These are phyloP conservation scores for Juglanconis sp. DNA, from an alignment of 2,329 filamentous ascomycete species.

Conservation along the genomic window DNA sequence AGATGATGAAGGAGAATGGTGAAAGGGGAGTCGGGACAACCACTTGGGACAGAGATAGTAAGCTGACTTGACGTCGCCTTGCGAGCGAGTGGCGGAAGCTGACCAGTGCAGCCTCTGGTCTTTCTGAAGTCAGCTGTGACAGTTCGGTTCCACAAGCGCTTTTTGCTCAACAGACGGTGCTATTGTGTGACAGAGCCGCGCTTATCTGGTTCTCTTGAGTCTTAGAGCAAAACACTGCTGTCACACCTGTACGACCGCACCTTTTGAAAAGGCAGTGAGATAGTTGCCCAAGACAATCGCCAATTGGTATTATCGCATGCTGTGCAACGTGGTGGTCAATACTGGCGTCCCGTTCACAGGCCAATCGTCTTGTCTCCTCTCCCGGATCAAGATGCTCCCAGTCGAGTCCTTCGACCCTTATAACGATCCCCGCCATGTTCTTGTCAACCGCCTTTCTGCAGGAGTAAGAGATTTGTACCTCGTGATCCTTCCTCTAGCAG, in stretches of 20 bases:
- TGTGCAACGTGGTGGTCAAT: background rate
- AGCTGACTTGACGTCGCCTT: background rate
- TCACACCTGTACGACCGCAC: background rate
- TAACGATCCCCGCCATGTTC: background rate
- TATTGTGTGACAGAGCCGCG: slow-evolving; percentile 9
- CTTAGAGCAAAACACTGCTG: background rate
- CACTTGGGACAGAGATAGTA: background rate
- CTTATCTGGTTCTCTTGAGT: background rate
- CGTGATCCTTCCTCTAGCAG: no score
- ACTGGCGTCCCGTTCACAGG: background rate
- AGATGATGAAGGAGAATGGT: background rate
- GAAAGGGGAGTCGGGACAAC: background rate
- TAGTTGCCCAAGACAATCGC: background rate
- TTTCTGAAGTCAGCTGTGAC: background rate
- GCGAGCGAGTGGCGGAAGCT: background rate
- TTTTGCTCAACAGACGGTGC: background rate
- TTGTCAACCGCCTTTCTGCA: background rate
- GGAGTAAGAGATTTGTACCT: no score
- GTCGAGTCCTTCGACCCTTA: background rate
- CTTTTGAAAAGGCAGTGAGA: background rate
- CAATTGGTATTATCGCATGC: background rate
- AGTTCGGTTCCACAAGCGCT: background rate
- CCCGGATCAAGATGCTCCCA: background rate
- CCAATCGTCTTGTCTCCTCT: background rate
- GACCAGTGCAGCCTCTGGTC: background rate